Evolutionary conservation across 2,329 filamentous ascomycete genomes (phyloP).

Genomic region (Xylariaceae sp.): DNA sequence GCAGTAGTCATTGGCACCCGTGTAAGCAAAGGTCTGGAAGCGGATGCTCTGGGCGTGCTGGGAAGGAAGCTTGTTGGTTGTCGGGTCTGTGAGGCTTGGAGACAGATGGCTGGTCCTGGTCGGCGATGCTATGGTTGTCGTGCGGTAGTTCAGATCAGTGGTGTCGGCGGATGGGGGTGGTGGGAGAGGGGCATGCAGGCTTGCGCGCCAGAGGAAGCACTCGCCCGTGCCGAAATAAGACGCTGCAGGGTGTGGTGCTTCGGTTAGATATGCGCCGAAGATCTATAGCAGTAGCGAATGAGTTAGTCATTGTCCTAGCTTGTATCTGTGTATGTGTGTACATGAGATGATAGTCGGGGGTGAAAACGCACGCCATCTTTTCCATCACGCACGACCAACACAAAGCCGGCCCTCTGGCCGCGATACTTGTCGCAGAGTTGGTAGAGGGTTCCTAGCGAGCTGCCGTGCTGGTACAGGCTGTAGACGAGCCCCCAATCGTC

Average conservation of each 20-base stretch:
- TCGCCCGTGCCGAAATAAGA: constrained; percentile 96
- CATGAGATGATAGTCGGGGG: neutral
- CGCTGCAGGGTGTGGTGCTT: constrained; percentile 73
- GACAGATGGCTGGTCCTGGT: constrained; percentile 30
- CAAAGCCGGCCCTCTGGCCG: constrained; percentile 75
- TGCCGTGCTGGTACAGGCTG: constrained; percentile 87
- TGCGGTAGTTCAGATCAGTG: constrained; percentile 41
- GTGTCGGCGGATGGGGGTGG: constrained; percentile 62
- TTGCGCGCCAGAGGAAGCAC: constrained; percentile 86
- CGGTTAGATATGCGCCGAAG: constrained; percentile 92
- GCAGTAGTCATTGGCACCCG: constrained; percentile 92
- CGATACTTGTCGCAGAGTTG: constrained; percentile 67
- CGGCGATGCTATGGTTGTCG: constrained; percentile 36
- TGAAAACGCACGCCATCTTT: constrained; percentile 61
- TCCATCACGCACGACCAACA: constrained; percentile 79
- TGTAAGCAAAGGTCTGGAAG: constrained; percentile 97
- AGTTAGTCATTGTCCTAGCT: neutral
- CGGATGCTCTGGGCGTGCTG: constrained; percentile 65
- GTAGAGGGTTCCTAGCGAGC: constrained; percentile 82
- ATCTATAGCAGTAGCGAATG: constrained; percentile 41
- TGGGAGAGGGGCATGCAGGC: constrained; percentile 62
- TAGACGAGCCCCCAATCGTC: constrained; percentile 86
- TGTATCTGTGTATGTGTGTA: neutral
- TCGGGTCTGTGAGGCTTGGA: constrained; percentile 26
- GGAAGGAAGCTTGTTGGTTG: constrained; percentile 23